These are phyloP conservation scores for Linnemannia zychae DNA, from an alignment of 192 early-diverging fungal genomes.

Conservation along the genomic window DNA sequence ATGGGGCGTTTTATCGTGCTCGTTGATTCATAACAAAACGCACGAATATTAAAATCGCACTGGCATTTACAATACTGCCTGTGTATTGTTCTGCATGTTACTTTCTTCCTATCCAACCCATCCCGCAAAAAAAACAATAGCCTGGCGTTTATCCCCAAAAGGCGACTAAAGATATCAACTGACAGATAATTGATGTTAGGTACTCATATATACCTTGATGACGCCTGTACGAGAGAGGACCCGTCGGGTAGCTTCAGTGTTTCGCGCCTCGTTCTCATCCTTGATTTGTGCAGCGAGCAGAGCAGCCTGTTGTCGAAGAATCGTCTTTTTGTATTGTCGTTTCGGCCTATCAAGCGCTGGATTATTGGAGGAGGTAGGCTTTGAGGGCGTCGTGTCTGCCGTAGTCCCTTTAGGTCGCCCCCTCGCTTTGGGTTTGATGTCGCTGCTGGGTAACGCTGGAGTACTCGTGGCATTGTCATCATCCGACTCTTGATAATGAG, in stretches of 20 bases:
- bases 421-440: background rate
- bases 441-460: background rate
- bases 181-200: too few relatives aligned
- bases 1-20: too few relatives aligned
- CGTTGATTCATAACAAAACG: too few relatives aligned
- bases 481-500: background rate
- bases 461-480: background rate
- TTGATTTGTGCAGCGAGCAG: slow-evolving; percentile 46
- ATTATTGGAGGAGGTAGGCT: background rate
- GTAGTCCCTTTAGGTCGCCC: background rate
- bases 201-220: slow-evolving; percentile 36
- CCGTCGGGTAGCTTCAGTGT: slow-evolving; percentile 35
- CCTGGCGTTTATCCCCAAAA: too few relatives aligned
- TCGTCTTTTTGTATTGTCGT: slow-evolving; percentile 50
- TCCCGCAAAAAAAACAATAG: too few relatives aligned
- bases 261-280: slow-evolving; percentile 37
- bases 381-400: background rate
- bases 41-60: too few relatives aligned
- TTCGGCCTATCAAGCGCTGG: slow-evolving; percentile 6
- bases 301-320: slow-evolving; percentile 47
- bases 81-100: too few relatives aligned
- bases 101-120: too few relatives aligned
- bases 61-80: too few relatives aligned
- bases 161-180: too few relatives aligned
- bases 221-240: slow-evolving; percentile 23